Evolutionary conservation across 345 rosid genomes (phyloP), one percentile per base, ranked within the genome.

Genomic region (Euphorbia peplus): DNA sequence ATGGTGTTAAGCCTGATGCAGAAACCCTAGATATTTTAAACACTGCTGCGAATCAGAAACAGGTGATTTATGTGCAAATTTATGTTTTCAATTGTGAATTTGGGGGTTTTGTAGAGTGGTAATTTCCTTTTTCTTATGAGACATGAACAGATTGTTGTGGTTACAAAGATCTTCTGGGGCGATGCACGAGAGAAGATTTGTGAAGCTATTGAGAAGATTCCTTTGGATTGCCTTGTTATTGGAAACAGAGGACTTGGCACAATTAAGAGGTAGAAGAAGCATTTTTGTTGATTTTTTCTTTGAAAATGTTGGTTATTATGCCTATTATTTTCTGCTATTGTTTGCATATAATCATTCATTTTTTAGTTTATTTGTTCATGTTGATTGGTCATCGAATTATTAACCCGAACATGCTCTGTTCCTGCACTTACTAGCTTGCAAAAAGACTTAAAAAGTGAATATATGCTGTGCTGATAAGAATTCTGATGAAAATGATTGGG

Each of bases 231-330:
- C 75, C 80, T 91, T 77, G 78, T 91, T 11, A 89, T 89, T 0
- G 95, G 97, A 29, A 91, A 87, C 81, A 76, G 97, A 67, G 97
- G 95, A 19, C 91, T 91, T 28, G 93, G 97, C 80, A 86, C 78
- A 14, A 72, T 91, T 67, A 89, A 85, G 84, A 84, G 97, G 96
- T 89, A 70, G 42, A 39, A 39, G 42, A 39, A 39, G 22, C 62
- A 24, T 39, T 11, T n/a, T 21, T 55, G 26, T 58, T 10, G 14
- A 22, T 24, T 6, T 41, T 42, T 62, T 21, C 29, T 64, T 48
- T 18, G 13, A 13, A 46, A 6, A 5, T 39, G 50, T 53, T 1
- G 15, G 16, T 14, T 54, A 44, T 19, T 12, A 5, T 42, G 8
- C 13, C 47, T 25, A 11, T 56, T 6, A 11, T 56, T 6, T 28